These are phyloP conservation scores for Rhizoclosmatium globosum DNA, from an alignment of 192 early-diverging fungal species.

Conservation along the genomic window DNA sequence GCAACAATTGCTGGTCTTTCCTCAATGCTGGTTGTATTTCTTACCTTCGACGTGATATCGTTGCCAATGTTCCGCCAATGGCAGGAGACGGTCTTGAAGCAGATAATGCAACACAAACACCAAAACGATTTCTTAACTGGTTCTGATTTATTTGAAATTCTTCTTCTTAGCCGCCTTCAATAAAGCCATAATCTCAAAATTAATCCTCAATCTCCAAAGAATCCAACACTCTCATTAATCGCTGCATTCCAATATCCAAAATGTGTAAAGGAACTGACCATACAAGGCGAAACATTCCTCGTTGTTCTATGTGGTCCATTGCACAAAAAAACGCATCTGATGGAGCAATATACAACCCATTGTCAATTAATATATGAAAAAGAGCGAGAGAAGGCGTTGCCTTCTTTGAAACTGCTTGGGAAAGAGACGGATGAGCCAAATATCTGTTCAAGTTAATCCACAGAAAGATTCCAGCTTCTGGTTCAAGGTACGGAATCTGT, in stretches of 20 bases:
- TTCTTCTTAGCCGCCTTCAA: too few species aligned
- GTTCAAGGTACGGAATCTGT: conserved; percentile 62
- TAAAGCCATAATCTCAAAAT: too few species aligned
- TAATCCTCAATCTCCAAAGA: background rate
- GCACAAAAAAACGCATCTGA: conserved; percentile 71
- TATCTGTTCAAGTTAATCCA: conserved; percentile 65
- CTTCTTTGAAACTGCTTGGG: conserved; percentile 9
- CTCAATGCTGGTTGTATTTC: too few species aligned
- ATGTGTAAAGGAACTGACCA: conserved; percentile 24
- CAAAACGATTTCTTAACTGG: too few species aligned
- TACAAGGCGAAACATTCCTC: conserved; percentile 44
- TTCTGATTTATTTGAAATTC: too few species aligned
- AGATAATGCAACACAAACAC: too few species aligned
- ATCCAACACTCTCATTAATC: conserved; percentile 35
- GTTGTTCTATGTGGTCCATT: background rate
- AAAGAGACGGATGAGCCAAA: conserved; percentile 27
- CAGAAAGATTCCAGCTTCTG: conserved; percentile 78
- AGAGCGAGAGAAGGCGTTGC: conserved; percentile 49
- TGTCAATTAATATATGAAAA: conserved; percentile 48
- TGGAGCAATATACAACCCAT: conserved; percentile 72
- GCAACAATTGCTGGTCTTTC: too few species aligned
- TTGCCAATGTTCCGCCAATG: too few species aligned
- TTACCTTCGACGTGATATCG: too few species aligned
- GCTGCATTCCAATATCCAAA: conserved; percentile 33
- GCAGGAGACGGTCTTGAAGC: too few species aligned